Evolutionary conservation across 2,329 filamentous ascomycete species (phyloP).

Genomic region (Trichophyton verrucosum): DNA sequence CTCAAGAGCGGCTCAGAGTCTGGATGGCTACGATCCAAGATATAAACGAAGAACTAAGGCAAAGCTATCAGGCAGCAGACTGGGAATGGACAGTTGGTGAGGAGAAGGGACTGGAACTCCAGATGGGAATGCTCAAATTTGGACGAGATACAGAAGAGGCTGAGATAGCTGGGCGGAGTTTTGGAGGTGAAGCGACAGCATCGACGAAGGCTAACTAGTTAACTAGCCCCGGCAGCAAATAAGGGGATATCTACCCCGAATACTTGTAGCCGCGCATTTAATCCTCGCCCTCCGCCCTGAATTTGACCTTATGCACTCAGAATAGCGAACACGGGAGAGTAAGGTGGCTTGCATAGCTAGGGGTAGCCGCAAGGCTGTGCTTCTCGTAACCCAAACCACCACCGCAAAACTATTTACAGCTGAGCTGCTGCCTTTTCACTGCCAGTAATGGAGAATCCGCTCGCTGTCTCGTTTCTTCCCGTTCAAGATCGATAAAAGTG

Average conservation of each 20-base stretch:
- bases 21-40: constrained; percentile 6
- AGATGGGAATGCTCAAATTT: constrained; percentile 11
- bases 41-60: constrained; percentile 5
- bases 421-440: neutral
- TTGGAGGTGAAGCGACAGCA: neutral
- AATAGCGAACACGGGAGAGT: neutral
- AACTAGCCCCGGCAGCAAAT: neutral
- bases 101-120: constrained; percentile 7
- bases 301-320: neutral
- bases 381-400: neutral
- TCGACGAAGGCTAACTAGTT: neutral
- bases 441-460: neutral
- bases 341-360: neutral
- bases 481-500: neutral
- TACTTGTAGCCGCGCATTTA: neutral
- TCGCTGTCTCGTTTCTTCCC: neutral
- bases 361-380: neutral
- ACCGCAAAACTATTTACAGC: constrained; percentile 5
- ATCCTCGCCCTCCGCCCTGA: neutral
- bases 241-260: neutral
- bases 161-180: constrained; percentile 4
- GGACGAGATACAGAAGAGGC: constrained; percentile 5
- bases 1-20: neutral
- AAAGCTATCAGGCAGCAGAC: neutral
- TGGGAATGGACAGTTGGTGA: constrained; percentile 9